Percentiles rank a stretch among this genome's conserved stretches.
Conservation (phyloP, 352 stramenopile species). For the Pythium graminicola region DNA sequence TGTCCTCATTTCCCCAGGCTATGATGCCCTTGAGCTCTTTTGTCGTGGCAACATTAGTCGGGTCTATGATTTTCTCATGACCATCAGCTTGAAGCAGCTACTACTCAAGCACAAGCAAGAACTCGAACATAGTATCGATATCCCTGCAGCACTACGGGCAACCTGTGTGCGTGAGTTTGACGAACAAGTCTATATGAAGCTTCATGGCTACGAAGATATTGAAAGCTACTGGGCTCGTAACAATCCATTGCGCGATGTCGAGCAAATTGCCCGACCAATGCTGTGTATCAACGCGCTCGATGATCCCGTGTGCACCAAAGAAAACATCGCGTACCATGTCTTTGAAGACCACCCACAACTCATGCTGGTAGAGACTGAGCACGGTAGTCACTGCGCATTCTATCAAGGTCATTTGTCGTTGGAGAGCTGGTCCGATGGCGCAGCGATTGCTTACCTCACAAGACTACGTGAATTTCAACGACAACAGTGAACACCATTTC, state of each 20-base stretch:
- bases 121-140: conserved; percentile 40
- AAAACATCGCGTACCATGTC: conserved; percentile 55
- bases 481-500: too few species aligned
- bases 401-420: conserved; percentile 55
- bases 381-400: conserved; percentile 74
- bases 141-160: conserved; percentile 35
- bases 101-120: conserved; percentile 43
- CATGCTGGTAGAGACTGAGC: conserved; percentile 50
- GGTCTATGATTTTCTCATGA: conserved; percentile 76
- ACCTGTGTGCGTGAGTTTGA: conserved; percentile 67
- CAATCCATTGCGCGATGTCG: conserved; percentile 63
- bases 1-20: conserved; percentile 70
- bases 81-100: conserved; percentile 63
- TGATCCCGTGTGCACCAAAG: conserved; percentile 71
- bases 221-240: conserved; percentile 69
- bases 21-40: conserved; percentile 71
- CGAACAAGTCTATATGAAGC: conserved; percentile 72
- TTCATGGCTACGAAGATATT: conserved; percentile 63
- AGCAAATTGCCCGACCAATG: conserved; percentile 46
- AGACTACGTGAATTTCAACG: conserved; percentile 37
- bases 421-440: conserved; percentile 59
- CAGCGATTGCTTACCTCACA: conserved; percentile 60
- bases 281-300: conserved; percentile 75
- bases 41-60: conserved; percentile 50
- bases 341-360: conserved; percentile 41